Conservation (phyloP, 2,329 filamentous ascomycete genomes). For the Botrytis pseudocinerea region DNA sequence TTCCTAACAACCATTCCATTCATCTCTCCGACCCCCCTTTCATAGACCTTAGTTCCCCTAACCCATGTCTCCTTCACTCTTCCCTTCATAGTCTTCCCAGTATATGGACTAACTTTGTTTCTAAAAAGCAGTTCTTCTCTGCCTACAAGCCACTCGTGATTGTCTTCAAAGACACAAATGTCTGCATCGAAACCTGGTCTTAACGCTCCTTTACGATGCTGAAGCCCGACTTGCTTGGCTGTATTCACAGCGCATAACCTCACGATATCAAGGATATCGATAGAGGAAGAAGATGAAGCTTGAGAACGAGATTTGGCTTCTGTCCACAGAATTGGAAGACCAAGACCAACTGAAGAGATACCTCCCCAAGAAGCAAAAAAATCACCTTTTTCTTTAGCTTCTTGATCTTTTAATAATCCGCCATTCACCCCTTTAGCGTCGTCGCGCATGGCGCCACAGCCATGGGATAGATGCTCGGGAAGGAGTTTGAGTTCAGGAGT, state of each 20-base stretch:
- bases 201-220: conserved; percentile 78
- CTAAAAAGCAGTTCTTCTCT: conserved; percentile 76
- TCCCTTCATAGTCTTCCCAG: conserved; percentile 66
- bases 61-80: conserved; percentile 42
- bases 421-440: conserved; percentile 35
- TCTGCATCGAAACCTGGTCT: conserved; percentile 84
- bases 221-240: conserved; percentile 81
- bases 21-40: conserved; percentile 30
- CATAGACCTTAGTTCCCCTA: conserved; percentile 39
- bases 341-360: conserved; percentile 90
- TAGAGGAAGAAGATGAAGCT: conserved; percentile 26
- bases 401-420: conserved; percentile 38
- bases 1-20: conserved; percentile 52
- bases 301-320: conserved; percentile 46
- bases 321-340: conserved; percentile 79
- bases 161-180: conserved; percentile 87
- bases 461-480: conserved; percentile 58
- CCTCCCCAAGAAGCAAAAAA: conserved; percentile 98
- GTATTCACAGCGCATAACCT: conserved; percentile 85
- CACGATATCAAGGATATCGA: conserved; percentile 71
- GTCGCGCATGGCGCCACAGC: conserved; percentile 37
- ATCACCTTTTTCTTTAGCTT: conserved; percentile 62
- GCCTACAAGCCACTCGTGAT: conserved; percentile 72
- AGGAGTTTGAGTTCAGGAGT: conserved; percentile 92
- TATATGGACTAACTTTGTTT: conserved; percentile 42